Evolutionary conservation across 148 eudicot species (phyloP).

Genomic region (Silene uniflora): DNA sequence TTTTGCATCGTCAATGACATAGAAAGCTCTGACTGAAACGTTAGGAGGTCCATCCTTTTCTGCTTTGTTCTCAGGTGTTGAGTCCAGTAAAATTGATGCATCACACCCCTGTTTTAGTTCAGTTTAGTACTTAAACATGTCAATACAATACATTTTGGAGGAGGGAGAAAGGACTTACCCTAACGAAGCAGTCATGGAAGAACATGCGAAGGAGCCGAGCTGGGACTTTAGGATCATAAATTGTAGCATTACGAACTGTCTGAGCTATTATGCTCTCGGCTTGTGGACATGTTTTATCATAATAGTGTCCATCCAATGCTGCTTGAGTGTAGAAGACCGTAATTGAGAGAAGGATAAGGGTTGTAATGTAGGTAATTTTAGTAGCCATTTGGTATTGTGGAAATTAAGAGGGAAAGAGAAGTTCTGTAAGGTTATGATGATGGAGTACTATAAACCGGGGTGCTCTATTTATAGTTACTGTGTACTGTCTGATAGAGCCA

Average conservation of each 20-base stretch:
- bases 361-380: constrained; percentile 8
- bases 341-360: constrained; percentile 17
- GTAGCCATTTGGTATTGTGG: constrained; percentile 12
- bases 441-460: constrained; percentile 9
- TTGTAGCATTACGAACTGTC: constrained; percentile 49
- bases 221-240: constrained; percentile 54
- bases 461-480: constrained; percentile 26
- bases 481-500: neutral
- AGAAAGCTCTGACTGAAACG: constrained; percentile 52
- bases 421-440: constrained; percentile 17
- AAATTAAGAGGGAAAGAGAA: neutral
- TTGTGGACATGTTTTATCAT: constrained; percentile 54
- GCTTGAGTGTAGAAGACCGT: constrained; percentile 22
- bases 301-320: constrained; percentile 42
- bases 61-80: constrained; percentile 55
- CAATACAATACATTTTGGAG: neutral
- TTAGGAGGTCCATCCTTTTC: constrained; percentile 88
- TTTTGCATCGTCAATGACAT: constrained; percentile 68
- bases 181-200: constrained; percentile 72
- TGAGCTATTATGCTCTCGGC: constrained; percentile 49
- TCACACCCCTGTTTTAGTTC: constrained; percentile 56
- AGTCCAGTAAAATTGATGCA: constrained; percentile 63
- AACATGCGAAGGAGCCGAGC: constrained; percentile 69
- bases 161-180: constrained; percentile 34
- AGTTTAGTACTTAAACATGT: neutral